Conservation (phyloP, 768 basidiomycete species). For the Dacryopinax spathularia region DNA sequence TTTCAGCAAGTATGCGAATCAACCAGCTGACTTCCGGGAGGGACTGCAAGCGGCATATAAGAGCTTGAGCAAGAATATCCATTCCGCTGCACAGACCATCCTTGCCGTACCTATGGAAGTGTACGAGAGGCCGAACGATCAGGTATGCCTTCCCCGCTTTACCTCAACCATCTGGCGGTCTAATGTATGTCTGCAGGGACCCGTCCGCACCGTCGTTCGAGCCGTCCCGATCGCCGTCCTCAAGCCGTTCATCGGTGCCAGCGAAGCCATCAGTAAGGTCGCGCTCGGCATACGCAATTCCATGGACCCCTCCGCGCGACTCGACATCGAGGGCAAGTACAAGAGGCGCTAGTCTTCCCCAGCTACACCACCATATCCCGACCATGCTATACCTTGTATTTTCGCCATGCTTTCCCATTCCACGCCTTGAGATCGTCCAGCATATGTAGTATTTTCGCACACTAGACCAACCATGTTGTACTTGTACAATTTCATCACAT, state of each 20-base stretch:
- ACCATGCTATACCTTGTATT: background rate
- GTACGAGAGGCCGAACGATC: constrained; percentile 82
- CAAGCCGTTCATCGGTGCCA: constrained; percentile 96
- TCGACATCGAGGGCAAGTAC: constrained; percentile 87
- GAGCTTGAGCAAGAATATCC: constrained; percentile 72
- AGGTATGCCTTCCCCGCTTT: constrained; percentile 37
- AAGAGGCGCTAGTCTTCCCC: constrained; percentile 31
- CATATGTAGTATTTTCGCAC: too few relatives aligned
- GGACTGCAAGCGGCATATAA: constrained; percentile 86
- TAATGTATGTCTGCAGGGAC: constrained; percentile 42
- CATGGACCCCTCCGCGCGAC: constrained; percentile 68
- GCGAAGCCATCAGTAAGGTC: constrained; percentile 92
- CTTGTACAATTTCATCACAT: background rate
- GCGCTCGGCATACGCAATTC: constrained; percentile 85
- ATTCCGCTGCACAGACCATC: constrained; percentile 93
- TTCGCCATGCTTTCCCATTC: background rate
- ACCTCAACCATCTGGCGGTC: background rate
- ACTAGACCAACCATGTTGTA: background rate
- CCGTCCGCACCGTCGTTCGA: constrained; percentile 84
- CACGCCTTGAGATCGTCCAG: too few relatives aligned
- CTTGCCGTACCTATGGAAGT: constrained; percentile 98
- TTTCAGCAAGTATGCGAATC: constrained; percentile 84
- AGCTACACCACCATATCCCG: background rate
- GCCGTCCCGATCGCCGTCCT: constrained; percentile 95
- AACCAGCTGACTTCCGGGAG: constrained; percentile 69